Base-by-base conservation (phyloP, 768 basidiomycete species). In the Ramaria sp. region DNA sequence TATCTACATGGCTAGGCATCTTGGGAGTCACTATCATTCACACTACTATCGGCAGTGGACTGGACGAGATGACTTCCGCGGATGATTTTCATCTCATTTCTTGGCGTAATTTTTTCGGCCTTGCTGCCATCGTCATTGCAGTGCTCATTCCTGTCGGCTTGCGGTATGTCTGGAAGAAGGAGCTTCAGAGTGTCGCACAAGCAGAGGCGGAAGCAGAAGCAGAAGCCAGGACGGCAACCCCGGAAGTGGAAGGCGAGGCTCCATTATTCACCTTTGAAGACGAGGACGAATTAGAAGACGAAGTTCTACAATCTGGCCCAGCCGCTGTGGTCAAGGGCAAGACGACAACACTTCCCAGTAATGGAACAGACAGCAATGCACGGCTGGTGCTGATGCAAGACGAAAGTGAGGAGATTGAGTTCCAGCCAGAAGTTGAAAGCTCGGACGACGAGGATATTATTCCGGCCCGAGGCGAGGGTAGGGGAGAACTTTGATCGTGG, bases 71-170 rank as follows among this genome's bases (percentile, higher is more conserved):
- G 95, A 95, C 94, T 5, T 85, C 83, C 43, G 76, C 94, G 1
- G 87, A 79, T 32, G 95, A 98, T 66, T 97, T 98, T 65, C 84
- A 95, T 67, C 77, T 98, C 48, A 79, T 98, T 59, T 95, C 92
- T 55, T 85, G 87, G 82, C 78, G 79, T 57, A 97, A 97, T 69
- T 88, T 94, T 64, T 77, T 95, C 59, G 81, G 85, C 10, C 73
- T 97, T 20, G 77, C 82, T 1, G 89, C 89, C 0, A 82, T 95
- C 49, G 88, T 88, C 54, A 77, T 92, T 12, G 93, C 92, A 5
- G 94, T 90, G n/a, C 74, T 95, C 71, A 89, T 95, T 53, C 93
- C 93, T 5, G 92, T 96, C 32, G 90, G 88, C 2, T 69, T 95
- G 58, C 78, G 91, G 56, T 88, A 87, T 61, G 85, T 83, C 71